Conservation (phyloP, 192 early-diverging fungal genomes). For the Gryganskiella cystojenkinii region DNA sequence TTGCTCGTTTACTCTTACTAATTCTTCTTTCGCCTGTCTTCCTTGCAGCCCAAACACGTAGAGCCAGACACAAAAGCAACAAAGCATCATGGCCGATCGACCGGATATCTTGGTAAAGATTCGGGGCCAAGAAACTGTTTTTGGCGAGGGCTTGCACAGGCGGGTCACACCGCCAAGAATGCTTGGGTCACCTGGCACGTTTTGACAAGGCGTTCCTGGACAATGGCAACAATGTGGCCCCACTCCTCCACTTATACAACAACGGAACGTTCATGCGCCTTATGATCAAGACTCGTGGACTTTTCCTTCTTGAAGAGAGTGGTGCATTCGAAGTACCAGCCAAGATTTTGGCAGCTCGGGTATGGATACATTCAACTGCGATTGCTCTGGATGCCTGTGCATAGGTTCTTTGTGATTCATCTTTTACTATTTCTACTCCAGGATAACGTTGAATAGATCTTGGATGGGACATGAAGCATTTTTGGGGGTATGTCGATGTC, state of each 20-base stretch:
- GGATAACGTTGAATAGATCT: too few species aligned
- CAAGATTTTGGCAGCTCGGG: too few species aligned
- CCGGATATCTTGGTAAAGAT: constrained; percentile 23
- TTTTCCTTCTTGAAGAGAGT: constrained; percentile 21
- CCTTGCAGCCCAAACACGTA: constrained; percentile 17
- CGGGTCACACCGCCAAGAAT: constrained; percentile 6
- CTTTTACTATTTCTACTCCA: too few species aligned
- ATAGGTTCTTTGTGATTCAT: too few species aligned
- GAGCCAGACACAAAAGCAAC: constrained; percentile 16
- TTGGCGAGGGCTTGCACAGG: constrained; percentile 28
- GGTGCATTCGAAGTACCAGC: constrained; percentile 19
- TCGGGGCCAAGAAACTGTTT: constrained; percentile 5
- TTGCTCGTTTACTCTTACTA: constrained; percentile 1
- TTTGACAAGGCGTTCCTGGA: constrained; percentile 24
- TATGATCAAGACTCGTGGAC: neutral
- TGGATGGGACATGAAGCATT: too few species aligned
- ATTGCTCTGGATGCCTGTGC: too few species aligned
- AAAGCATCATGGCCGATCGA: constrained; percentile 25
- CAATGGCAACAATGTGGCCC: constrained; percentile 1
- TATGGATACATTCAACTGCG: too few species aligned
- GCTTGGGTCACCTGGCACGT: constrained; percentile 11
- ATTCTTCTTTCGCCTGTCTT: constrained; percentile 4
- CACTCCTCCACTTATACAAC: constrained; percentile 21
- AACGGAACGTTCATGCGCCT: constrained; percentile 32
- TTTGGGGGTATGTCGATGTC: too few species aligned